A percentile compares a stretch with the other conserved stretches of the same genome.
Evolutionary conservation across 1,284 basidiomycete species (phyloP).

Genomic region (Marasmius tenuissimus): DNA sequence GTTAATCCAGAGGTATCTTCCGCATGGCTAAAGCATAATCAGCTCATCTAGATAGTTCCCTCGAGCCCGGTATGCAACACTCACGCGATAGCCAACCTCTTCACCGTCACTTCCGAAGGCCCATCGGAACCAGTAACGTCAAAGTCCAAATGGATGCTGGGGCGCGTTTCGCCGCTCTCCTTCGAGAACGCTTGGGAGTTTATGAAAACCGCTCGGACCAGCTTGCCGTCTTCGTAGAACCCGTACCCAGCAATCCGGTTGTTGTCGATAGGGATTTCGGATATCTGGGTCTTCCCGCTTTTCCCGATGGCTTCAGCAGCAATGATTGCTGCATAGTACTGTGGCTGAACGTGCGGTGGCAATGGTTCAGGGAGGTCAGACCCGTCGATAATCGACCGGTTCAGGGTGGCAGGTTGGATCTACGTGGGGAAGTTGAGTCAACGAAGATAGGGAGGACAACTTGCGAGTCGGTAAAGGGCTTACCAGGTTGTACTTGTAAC

Average conservation of each 20-base stretch:
- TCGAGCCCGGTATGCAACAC: slow-evolving; percentile 12
- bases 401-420: slow-evolving; percentile 57
- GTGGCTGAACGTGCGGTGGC: slow-evolving; percentile 56
- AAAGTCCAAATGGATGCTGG: slow-evolving; percentile 44
- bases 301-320: slow-evolving; percentile 40
- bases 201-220: slow-evolving; percentile 56
- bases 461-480: slow-evolving; percentile 8
- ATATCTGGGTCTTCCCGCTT: slow-evolving; percentile 36
- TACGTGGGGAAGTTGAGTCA: slow-evolving; percentile 18
- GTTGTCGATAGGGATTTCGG: slow-evolving; percentile 53
- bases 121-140: slow-evolving; percentile 29
- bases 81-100: slow-evolving; percentile 46
- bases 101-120: slow-evolving; percentile 32
- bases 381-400: slow-evolving; percentile 52
- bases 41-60: slow-evolving; percentile 3
- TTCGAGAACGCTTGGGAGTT: slow-evolving; percentile 55
- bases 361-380: slow-evolving; percentile 44
- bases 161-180: slow-evolving; percentile 32
- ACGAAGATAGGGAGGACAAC: neutral
- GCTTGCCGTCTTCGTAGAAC: slow-evolving; percentile 47
- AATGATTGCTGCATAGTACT: slow-evolving; percentile 61
- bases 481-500: slow-evolving; percentile 49
- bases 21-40: slow-evolving; percentile 39
- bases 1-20: slow-evolving; percentile 55
- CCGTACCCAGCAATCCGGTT: slow-evolving; percentile 62